A percentile compares a stretch with the other conserved stretches of the same genome.
phyloP scores from a whole-genome alignment of 495 filamentous ascomycete species.

The Endocarpon pusillum region DNA sequence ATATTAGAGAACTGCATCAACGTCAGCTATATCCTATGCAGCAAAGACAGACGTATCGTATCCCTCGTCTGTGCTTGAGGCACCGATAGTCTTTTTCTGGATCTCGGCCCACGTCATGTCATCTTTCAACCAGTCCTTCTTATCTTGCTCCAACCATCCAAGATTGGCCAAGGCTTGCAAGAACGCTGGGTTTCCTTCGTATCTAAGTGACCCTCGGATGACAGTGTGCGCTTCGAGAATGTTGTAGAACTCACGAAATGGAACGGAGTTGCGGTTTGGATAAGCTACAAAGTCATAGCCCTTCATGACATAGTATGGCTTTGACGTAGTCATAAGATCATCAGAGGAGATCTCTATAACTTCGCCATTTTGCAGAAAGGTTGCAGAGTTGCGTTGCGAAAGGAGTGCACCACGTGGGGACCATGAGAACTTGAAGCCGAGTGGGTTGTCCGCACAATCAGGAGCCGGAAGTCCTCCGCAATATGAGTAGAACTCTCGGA shows the following conservation, averaged over 20 bases:
- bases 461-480: slow-evolving; percentile 79
- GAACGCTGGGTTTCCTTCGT: slow-evolving; percentile 76
- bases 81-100: too few species aligned
- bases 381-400: slow-evolving; percentile 71
- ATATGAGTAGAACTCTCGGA: slow-evolving; percentile 67
- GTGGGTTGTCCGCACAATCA: slow-evolving; percentile 73
- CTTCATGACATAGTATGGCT: slow-evolving; percentile 83
- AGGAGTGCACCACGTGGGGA: slow-evolving; percentile 73
- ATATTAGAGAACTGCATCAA: too few species aligned
- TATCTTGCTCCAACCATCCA: slow-evolving; percentile 57
- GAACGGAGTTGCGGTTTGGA: slow-evolving; percentile 78
- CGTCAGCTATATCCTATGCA: too few species aligned
- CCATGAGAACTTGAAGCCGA: slow-evolving; percentile 95
- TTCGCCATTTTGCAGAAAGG: slow-evolving; percentile 65
- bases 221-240: slow-evolving; percentile 59
- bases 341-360: slow-evolving; percentile 38
- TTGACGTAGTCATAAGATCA: slow-evolving; percentile 72
- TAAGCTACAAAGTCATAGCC: slow-evolving; percentile 85
- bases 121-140: slow-evolving; percentile 39
- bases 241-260: slow-evolving; percentile 72
- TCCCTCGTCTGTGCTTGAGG: too few species aligned
- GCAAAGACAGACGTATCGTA: too few species aligned
- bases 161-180: slow-evolving; percentile 73
- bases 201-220: slow-evolving; percentile 58
- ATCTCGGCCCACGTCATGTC: slow-evolving; percentile 61